A percentile compares a stretch with the other conserved stretches of the same genome.
phyloP scores from a whole-genome alignment of 2,329 filamentous ascomycete genomes.

The Pseudonectria foliicola region DNA sequence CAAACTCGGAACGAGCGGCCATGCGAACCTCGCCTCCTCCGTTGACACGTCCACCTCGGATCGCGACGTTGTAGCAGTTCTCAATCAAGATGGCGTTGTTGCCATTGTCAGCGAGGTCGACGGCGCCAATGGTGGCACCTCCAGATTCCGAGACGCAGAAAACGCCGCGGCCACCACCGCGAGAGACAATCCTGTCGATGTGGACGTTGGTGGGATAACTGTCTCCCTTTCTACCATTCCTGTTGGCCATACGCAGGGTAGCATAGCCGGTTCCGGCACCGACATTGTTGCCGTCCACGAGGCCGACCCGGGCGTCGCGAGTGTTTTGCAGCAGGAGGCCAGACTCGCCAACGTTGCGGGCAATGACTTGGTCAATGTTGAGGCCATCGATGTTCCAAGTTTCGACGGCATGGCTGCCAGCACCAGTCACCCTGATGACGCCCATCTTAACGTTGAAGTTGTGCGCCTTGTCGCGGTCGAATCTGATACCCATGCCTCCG shows the following conservation, averaged over 20 bases:
- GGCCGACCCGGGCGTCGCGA: slow-evolving; percentile 43
- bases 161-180: slow-evolving; percentile 49
- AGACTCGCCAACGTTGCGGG: slow-evolving; percentile 46
- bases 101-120: slow-evolving; percentile 46
- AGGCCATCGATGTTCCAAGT: slow-evolving; percentile 53
- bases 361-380: slow-evolving; percentile 44
- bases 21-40: slow-evolving; percentile 50
- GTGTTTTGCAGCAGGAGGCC: slow-evolving; percentile 49
- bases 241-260: slow-evolving; percentile 50
- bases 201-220: slow-evolving; percentile 48
- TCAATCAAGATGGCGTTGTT: slow-evolving; percentile 52
- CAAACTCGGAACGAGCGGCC: slow-evolving; percentile 45
- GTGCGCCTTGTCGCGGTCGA: slow-evolving; percentile 46
- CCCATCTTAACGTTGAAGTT: slow-evolving; percentile 49
- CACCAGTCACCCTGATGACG: slow-evolving; percentile 43
- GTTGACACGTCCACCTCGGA: slow-evolving; percentile 42
- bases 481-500: slow-evolving; percentile 49
- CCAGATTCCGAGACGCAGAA: slow-evolving; percentile 53
- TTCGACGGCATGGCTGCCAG: slow-evolving; percentile 50
- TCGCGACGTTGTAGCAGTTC: slow-evolving; percentile 51
- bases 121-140: slow-evolving; percentile 39
- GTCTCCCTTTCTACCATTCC: slow-evolving; percentile 42
- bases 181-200: slow-evolving; percentile 45
- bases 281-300: slow-evolving; percentile 51
- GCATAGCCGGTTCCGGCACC: slow-evolving; percentile 46